Conservation (phyloP, 176 grass and related monocot species). For the Aegilops bicornis region DNA sequence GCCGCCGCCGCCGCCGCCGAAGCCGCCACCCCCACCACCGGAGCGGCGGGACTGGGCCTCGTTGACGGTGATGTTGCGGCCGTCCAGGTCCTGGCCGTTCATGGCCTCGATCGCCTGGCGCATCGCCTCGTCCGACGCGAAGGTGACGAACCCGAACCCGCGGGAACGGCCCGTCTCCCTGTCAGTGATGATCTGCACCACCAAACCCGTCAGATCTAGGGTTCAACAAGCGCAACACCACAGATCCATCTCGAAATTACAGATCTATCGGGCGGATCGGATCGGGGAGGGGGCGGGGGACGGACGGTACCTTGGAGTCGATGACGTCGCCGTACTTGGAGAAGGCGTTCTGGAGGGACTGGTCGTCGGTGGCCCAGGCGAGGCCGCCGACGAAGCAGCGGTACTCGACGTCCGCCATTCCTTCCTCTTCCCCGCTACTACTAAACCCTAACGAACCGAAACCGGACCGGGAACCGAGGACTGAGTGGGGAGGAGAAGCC, state of each 20-base stretch:
- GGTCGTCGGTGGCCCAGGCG: slow-evolving; percentile 83
- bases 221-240: neutral
- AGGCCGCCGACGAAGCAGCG: slow-evolving; percentile 96
- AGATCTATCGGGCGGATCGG: too few relatives aligned
- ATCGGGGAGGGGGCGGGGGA: too few relatives aligned
- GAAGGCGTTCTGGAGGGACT: slow-evolving; percentile 81
- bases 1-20: neutral
- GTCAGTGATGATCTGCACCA: slow-evolving; percentile 80
- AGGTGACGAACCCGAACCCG: slow-evolving; percentile 92
- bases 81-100: slow-evolving; percentile 80
- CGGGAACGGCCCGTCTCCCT: slow-evolving; percentile 88
- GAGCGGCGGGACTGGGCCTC: slow-evolving; percentile 75
- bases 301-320: slow-evolving; percentile 68
- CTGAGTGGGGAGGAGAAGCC: slow-evolving; percentile 77
- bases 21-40: slow-evolving; percentile 20
- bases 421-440: neutral
- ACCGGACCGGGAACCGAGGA: slow-evolving; percentile 33
- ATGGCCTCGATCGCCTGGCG: slow-evolving; percentile 77
- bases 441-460: slow-evolving; percentile 44
- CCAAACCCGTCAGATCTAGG: neutral
- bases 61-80: slow-evolving; percentile 91
- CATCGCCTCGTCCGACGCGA: slow-evolving; percentile 66
- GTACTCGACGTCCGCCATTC: slow-evolving; percentile 90
- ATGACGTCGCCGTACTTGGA: slow-evolving; percentile 60
- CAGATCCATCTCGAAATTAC: neutral